A percentile compares a stretch with the other conserved stretches of the same genome.
Conservation (phyloP, 768 basidiomycete species). For the Psilocybe cyanescens region DNA sequence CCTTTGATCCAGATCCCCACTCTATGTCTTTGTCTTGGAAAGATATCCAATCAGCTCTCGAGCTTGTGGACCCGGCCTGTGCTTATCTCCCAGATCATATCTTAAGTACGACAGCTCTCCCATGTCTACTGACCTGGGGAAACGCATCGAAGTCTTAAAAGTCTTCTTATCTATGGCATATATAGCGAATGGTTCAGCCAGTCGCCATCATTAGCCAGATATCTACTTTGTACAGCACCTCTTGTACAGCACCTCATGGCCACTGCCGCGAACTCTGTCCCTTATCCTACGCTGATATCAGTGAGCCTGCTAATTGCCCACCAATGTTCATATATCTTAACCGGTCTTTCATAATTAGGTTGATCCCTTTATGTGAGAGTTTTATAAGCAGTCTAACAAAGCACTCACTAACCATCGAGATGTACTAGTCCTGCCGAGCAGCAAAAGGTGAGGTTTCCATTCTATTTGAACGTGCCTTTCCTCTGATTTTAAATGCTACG, state of each 20-base stretch:
- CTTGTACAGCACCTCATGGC: slow-evolving; percentile 43
- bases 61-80: too few relatives aligned
- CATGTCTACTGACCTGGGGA: too few relatives aligned
- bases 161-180: slow-evolving; percentile 7
- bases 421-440: slow-evolving; percentile 47
- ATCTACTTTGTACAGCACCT: neutral
- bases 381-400: too few relatives aligned
- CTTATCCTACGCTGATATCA: slow-evolving; percentile 61
- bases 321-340: neutral
- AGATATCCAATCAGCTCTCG: too few relatives aligned
- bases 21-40: too few relatives aligned
- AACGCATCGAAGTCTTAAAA: neutral
- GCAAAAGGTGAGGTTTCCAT: slow-evolving; percentile 54
- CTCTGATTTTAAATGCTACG: neutral
- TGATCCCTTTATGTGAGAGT: slow-evolving; percentile 68
- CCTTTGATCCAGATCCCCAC: too few relatives aligned
- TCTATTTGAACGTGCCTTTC: neutral
- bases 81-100: too few relatives aligned
- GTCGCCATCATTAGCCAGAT: neutral
- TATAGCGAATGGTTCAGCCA: slow-evolving; percentile 1
- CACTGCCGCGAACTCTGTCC: slow-evolving; percentile 61
- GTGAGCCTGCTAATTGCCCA: slow-evolving; percentile 32
- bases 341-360: slow-evolving; percentile 41
- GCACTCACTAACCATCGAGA: neutral
- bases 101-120: too few relatives aligned